Evolutionary conservation across 78 protist species (phyloP), one percentile per base, ranked within the genome.

Genomic region (Mantamonas sphyraenae): DNA sequence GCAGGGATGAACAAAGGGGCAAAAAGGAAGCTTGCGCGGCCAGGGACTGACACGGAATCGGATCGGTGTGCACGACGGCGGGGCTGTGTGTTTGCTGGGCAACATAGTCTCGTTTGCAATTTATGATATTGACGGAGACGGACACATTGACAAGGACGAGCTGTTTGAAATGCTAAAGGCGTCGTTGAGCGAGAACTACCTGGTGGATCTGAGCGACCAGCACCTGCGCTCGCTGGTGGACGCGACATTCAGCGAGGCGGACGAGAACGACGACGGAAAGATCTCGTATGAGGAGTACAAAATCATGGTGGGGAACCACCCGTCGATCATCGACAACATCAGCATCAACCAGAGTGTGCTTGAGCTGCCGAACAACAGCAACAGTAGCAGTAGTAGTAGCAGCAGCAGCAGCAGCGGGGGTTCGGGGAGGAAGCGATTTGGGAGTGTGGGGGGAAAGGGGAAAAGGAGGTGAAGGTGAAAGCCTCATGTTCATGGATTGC

Each of bases 261-360:
- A 58, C 63, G 35, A 14, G n/a, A 50, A 74, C 62, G 31, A 28
- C 7, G 79, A 74, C 56, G 73, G 73, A 4, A 3, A 3, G 22
- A 74, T 74, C 67, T 58, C 65, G 34, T 74, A 68, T 16, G 79
- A 74, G 45, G 79, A 74, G 67, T 74, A 74, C 55, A 3, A 17
- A 5, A 47, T 3, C 35, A 10, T 74, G 61, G 74, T 74, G 45
- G 7, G 4, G 38, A 3, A 3, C 53, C 53, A 74, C 71, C 79
- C 79, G 4, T 10, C 20, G 20, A 68, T 74, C 45, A 8, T 74
- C 30, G 5, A 9, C 28, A 74, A 65, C 42, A 24, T 74, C 40
- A 69, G 64, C 35, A 4, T 73, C 60, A 22, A 47, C 33, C n/a
- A n/a, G n/a, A n/a, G n/a, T n/a, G n/a, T n/a, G n/a, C n/a, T n/a